Evolutionary conservation across 148 eudicot species (phyloP), one percentile per base, ranked within the genome.

Genomic region (Spergularia marina): DNA sequence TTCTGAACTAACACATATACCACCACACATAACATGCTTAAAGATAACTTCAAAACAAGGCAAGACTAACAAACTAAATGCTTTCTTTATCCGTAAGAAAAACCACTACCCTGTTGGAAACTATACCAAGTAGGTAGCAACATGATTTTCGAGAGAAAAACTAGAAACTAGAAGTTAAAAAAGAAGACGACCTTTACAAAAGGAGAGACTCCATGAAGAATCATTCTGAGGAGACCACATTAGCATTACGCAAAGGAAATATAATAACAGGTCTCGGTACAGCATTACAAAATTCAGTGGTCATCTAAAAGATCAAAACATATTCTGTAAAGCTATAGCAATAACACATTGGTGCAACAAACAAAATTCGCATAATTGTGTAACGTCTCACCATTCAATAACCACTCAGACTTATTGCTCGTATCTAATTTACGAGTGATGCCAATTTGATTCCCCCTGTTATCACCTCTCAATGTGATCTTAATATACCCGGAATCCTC

Each of bases 391-490:
- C 98, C 98, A 80, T 94, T 87, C 44, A 84, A 80, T 12, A 85
- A 49, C 98, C 98, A 94, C 85, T 94, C 98, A 1, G 98, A 91
- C 81, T 91, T 94, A 81, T 91, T 94, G 62, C 85, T 86, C 5
- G 84, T 85, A 65, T 94, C 97, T 4, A 94, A 87, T 79, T 85
- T 94, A 58, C 98, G 90, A 34, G 80, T 85, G 62, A 94, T 87
- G 54, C 77, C 68, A 15, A 90, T 82, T 25, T 49, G 71, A 64
- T 90, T 91, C 12, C 84, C 87, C 58, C 77, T 67, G 36, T 73
- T 74, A 9, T 84, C 81, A 56, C 96, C 97, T 84, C 92, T 89
- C 83, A 94, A 70, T 39, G 86, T 81, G 83, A 91, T 90, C 75
- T 83, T 84, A 69, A 88, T 78, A 74, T 84, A 83, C 25, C 92